phyloP scores from a whole-genome alignment of 345 rosid species.

The Brassica cretica region DNA sequence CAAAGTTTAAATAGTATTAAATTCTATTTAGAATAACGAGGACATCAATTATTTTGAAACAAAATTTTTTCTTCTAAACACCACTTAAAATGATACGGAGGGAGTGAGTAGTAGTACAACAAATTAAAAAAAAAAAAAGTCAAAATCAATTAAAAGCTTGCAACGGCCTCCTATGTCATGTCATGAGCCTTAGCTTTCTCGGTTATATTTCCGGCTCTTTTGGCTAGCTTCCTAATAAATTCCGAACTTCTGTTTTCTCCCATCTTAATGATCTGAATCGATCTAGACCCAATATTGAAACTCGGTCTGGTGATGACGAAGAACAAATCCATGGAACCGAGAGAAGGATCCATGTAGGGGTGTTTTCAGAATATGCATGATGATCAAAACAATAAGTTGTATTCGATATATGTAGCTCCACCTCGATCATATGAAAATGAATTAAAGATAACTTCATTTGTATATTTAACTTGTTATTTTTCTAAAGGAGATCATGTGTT shows the following conservation, averaged over 20 bases:
- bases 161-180: slow-evolving; percentile 27
- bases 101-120: not conserved
- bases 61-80: too few relatives aligned
- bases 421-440: not conserved
- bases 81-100: too few relatives aligned
- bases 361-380: not conserved
- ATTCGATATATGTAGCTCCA: not conserved
- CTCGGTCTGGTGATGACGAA: not conserved
- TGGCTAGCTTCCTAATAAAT: slow-evolving; percentile 28
- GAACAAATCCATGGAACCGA: not conserved
- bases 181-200: slow-evolving; percentile 23
- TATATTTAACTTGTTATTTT: not conserved
- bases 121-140: not conserved
- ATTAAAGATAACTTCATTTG: not conserved
- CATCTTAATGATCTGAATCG: not conserved
- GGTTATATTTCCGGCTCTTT: slow-evolving; percentile 17
- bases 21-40: too few relatives aligned
- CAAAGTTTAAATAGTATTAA: too few relatives aligned
- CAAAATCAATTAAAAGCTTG: not conserved
- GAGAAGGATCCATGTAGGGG: not conserved
- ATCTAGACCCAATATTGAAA: not conserved
- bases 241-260: slow-evolving; percentile 5
- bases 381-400: not conserved
- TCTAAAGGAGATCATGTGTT: not conserved
- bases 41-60: too few relatives aligned